A percentile compares a stretch with the other conserved stretches of the same genome.
Conservation (phyloP, 1,139 yeast species). For the Blastobotrys elegans region DNA sequence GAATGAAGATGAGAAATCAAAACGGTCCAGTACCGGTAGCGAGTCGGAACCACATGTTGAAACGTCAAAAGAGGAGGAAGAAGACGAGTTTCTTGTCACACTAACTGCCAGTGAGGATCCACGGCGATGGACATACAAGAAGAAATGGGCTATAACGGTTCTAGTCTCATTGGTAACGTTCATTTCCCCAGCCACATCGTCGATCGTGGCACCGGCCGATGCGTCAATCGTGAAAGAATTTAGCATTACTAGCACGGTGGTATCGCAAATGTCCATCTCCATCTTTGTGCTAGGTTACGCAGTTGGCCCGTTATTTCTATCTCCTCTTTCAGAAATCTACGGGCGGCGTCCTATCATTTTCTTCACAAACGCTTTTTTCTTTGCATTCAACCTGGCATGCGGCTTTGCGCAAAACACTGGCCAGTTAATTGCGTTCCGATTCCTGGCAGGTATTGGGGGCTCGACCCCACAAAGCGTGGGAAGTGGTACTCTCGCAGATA, state of each 20-base stretch:
- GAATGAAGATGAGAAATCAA: background rate
- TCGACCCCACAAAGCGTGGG: slow-evolving; percentile 81
- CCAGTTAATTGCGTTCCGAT: slow-evolving; percentile 72
- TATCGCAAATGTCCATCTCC: slow-evolving; percentile 78
- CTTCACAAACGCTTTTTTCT: slow-evolving; percentile 43
- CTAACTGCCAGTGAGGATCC: slow-evolving; percentile 64
- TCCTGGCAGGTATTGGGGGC: slow-evolving; percentile 81
- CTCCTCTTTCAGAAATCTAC: slow-evolving; percentile 79
- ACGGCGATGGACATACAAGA: slow-evolving; percentile 61
- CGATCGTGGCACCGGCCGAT: slow-evolving; percentile 54
- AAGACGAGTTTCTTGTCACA: slow-evolving; percentile 10
- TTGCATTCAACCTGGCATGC: slow-evolving; percentile 81
- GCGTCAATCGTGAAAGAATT: slow-evolving; percentile 65
- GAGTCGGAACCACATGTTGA: no score
- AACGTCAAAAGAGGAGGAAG: no score
- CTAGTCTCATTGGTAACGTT: slow-evolving; percentile 65
- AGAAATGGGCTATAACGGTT: slow-evolving; percentile 66
- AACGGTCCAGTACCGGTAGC: no score
- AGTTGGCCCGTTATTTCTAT: slow-evolving; percentile 86
- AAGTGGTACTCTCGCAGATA: slow-evolving; percentile 87
- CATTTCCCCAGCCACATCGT: slow-evolving; percentile 85
- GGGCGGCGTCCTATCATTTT: slow-evolving; percentile 85
- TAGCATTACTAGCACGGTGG: slow-evolving; percentile 61
- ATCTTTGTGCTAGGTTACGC: slow-evolving; percentile 86
- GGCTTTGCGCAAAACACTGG: slow-evolving; percentile 84